Base-by-base conservation (phyloP, 106 monocot genomes). In the Posidonia australis region DNA sequence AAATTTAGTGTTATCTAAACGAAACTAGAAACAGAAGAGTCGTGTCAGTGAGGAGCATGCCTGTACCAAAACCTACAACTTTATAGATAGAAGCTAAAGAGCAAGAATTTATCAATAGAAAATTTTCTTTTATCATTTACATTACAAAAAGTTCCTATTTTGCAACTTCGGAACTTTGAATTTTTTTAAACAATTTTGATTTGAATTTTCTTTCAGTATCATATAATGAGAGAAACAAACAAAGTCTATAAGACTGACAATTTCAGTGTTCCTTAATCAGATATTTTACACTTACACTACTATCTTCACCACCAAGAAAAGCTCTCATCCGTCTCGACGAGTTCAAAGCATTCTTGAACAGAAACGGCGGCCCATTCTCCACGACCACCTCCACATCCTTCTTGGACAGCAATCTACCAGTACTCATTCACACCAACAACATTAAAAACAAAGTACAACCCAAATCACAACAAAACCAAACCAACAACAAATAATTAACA, bases 341-440 rank as follows among this genome's bases (percentile, higher is more conserved):
- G 60, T 58, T 75, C 28, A 62, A 64, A 21, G 79, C 87, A 75
- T 84, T 73, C 69, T 77, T 87, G 55, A 96, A 96, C 70, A 90
- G 60, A 66, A 65, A 78, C 4, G 94, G 90, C 1, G 79, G 76
- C 10, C 66, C 79, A 31, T 78, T 90, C 46, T 78, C 72, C 71
- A 87, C 87, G 36, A 96, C 23, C 44, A 74, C 77, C 68, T 81
- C 60, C 46, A 96, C 45, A 71, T 90, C 71, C 64, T 80, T 84
- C 72, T 70, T 90, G 17, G 76, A 42, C 21, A 96, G 74, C 65
- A 71, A 80, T 65, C 94, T 96, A 51, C 53, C 69, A 68, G 56
- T n/a, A n/a, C n/a, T n/a, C 28, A 60, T 21, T 60, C 60, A 29
- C 36, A 60, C 26, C 31, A 42, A 31, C 22, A n/a, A 24, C 18